phyloP scores from a whole-genome alignment of 371 early-diverging fungal species.

The Syncephalastrum sp. region DNA sequence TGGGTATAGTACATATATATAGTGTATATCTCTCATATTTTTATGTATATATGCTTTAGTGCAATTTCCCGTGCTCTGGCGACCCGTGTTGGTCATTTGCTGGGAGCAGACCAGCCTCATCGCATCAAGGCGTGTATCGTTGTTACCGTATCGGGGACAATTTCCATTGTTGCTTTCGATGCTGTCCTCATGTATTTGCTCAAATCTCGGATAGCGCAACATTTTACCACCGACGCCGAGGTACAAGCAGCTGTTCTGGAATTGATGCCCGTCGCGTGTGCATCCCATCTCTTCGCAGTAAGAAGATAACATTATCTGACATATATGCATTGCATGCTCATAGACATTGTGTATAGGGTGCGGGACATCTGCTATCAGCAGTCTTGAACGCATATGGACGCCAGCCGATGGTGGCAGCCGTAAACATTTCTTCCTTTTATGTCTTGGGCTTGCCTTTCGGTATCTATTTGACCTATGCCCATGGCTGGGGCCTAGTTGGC shows the following conservation, averaged over 20 bases:
- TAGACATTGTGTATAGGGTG: conserved; percentile 19
- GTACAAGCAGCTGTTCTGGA: conserved; percentile 50
- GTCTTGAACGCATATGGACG: conserved; percentile 39
- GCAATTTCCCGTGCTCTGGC: conserved; percentile 28
- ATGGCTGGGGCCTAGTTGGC: conserved; percentile 32
- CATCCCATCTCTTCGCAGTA: conserved; percentile 65
- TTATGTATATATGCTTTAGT: conserved; percentile 15
- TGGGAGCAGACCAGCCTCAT: conserved; percentile 31
- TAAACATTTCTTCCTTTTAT: conserved; percentile 37
- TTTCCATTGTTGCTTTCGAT: conserved; percentile 18
- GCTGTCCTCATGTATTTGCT: conserved; percentile 21
- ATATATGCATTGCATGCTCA: not conserved
- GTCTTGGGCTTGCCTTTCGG: conserved; percentile 39
- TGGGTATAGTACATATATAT: conserved; percentile 10
- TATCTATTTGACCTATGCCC: conserved; percentile 27
- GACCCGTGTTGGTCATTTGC: conserved; percentile 42
- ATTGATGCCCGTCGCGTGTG: conserved; percentile 70
- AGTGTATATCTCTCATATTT: not conserved
- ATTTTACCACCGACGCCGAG: conserved; percentile 47
- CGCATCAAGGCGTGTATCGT: conserved; percentile 25
- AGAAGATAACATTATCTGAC: not conserved
- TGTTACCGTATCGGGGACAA: conserved; percentile 16
- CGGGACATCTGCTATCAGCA: conserved; percentile 32
- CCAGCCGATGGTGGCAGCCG: conserved; percentile 33
- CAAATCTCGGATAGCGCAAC: conserved; percentile 24